Percentiles rank a stretch among this genome's conserved stretches.
phyloP scores from a whole-genome alignment of 768 basidiomycete species.

The Tremella fuciformis region DNA sequence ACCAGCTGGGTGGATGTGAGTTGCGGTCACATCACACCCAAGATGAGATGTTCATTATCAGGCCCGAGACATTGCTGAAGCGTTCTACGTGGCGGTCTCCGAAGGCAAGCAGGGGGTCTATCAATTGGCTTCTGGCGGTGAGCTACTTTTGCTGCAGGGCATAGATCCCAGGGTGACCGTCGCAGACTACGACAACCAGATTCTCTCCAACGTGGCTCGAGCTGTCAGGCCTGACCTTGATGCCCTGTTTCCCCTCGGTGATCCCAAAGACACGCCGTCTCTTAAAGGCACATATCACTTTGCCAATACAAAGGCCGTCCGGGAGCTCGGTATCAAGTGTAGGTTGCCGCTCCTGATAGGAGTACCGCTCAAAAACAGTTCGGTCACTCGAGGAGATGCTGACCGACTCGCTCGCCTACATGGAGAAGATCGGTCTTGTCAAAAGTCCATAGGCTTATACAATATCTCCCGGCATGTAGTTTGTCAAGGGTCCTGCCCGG shows the following conservation, averaged over 20 bases:
- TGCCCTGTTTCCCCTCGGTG: conserved; percentile 7
- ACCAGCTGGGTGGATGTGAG: conserved; percentile 3
- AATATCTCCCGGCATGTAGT: too few species aligned
- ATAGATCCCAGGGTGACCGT: conserved; percentile 5
- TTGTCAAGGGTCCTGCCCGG: too few species aligned
- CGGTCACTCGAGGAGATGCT: not conserved
- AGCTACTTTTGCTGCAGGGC: too few species aligned
- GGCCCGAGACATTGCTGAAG: conserved; percentile 24
- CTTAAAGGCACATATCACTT: conserved; percentile 6
- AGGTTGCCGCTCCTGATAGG: not conserved
- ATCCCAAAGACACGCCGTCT: conserved; percentile 1
- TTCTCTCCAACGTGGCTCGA: conserved; percentile 12
- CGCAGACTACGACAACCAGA: conserved; percentile 17
- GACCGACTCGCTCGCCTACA: not conserved
- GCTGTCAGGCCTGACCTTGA: conserved; percentile 5
- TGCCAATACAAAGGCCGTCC: conserved; percentile 1
- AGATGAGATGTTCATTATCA: not conserved
- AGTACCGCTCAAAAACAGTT: not conserved
- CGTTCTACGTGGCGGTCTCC: conserved; percentile 19
- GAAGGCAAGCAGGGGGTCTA: conserved; percentile 15
- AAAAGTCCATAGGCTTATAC: not conserved
- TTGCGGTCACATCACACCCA: too few species aligned
- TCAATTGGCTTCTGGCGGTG: not conserved
- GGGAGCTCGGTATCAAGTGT: conserved; percentile 15
- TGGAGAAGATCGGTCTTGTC: conserved; percentile 3